Conservation (phyloP, 371 early-diverging fungal genomes). For the Actinomucor elegans region DNA sequence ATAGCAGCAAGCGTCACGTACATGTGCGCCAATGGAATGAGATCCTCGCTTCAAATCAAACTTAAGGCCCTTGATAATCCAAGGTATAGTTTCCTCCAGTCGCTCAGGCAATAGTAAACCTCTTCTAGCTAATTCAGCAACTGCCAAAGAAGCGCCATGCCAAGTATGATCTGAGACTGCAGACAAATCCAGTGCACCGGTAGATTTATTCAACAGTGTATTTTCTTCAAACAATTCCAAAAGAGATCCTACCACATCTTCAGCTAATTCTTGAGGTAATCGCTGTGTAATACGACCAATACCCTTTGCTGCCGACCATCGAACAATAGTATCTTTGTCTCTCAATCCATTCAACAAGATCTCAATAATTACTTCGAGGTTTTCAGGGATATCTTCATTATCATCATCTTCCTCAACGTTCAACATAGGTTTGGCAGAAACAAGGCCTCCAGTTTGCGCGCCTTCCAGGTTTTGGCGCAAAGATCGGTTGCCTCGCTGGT, state of each 20-base stretch:
- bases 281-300: slow-evolving; percentile 85
- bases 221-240: slow-evolving; percentile 76
- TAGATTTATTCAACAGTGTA: slow-evolving; percentile 32
- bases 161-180: slow-evolving; percentile 88
- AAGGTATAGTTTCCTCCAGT: slow-evolving; percentile 71
- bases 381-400: slow-evolving; percentile 67
- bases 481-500: slow-evolving; percentile 64
- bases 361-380: slow-evolving; percentile 77
- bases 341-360: slow-evolving; percentile 77
- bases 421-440: background rate
- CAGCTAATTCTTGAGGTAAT: slow-evolving; percentile 75
- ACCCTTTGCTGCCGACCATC: slow-evolving; percentile 97
- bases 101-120: slow-evolving; percentile 78
- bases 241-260: slow-evolving; percentile 78
- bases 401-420: slow-evolving; percentile 44
- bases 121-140: slow-evolving; percentile 90
- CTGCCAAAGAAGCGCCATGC: slow-evolving; percentile 93
- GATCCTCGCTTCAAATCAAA: slow-evolving; percentile 89
- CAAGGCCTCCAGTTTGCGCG: background rate
- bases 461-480: slow-evolving; percentile 46
- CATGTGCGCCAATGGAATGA: slow-evolving; percentile 91
- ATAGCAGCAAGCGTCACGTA: slow-evolving; percentile 95
- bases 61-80: slow-evolving; percentile 75
- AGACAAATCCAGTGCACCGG: slow-evolving; percentile 62
- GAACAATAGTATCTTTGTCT: slow-evolving; percentile 92